Percentiles rank a stretch among this genome's conserved stretches.
These are phyloP conservation scores for Lepidium africanum DNA, from an alignment of 345 rosid species.

Conservation along the genomic window DNA sequence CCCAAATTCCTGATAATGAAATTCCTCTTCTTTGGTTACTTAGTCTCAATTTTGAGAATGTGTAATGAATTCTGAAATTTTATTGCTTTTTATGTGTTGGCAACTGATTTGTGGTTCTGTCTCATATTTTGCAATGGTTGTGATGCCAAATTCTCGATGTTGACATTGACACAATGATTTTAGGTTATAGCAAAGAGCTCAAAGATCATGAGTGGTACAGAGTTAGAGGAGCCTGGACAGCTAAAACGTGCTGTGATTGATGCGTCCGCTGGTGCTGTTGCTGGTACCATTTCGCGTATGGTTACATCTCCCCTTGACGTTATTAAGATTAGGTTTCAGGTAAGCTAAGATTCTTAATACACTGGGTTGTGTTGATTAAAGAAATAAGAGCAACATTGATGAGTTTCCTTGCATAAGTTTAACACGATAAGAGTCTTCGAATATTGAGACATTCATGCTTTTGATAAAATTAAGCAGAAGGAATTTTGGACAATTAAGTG, in stretches of 20 bases:
- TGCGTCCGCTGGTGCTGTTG: neutral
- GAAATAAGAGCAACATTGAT: neutral
- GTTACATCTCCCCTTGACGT: constrained; percentile 1
- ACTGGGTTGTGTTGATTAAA: neutral
- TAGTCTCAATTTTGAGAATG: neutral
- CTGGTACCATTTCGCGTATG: constrained; percentile 5
- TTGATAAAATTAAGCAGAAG: neutral
- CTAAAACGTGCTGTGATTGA: constrained; percentile 6
- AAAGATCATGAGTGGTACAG: neutral
- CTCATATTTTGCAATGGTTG: neutral
- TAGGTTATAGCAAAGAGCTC: neutral
- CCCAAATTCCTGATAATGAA: neutral
- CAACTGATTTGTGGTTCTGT: neutral
- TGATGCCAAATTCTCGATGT: neutral
- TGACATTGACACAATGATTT: too few species aligned
- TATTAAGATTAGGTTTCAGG: constrained; percentile 1
- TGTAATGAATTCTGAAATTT: neutral
- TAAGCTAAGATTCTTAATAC: neutral
- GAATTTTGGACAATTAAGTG: neutral
- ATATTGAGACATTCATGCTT: neutral
- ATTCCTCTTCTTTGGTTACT: neutral
- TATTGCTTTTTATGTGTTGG: neutral
- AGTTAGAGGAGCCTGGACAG: neutral
- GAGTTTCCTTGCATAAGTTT: neutral
- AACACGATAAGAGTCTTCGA: neutral